A percentile compares a stretch with the other conserved stretches of the same genome.
phyloP scores from a whole-genome alignment of 2,329 filamentous ascomycete genomes.

The Stagonosporopsis tanaceti region DNA sequence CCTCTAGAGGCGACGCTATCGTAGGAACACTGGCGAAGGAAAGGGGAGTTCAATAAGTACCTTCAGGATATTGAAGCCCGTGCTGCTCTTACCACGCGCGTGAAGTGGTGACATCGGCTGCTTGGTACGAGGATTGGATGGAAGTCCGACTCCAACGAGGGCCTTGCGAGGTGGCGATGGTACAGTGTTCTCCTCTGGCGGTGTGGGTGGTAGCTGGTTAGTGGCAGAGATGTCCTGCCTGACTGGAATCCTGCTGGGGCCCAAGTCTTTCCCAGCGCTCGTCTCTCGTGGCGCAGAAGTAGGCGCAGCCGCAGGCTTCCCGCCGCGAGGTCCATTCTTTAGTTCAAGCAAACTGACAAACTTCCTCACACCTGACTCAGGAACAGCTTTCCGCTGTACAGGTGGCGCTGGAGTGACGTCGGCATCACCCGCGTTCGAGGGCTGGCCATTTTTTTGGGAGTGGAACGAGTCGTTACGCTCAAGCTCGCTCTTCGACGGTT shows the following conservation, averaged over 20 bases:
- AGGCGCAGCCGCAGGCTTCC: conserved; percentile 32
- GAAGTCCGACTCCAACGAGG: conserved; percentile 36
- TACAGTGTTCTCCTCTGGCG: conserved; percentile 30
- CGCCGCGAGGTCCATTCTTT: conserved; percentile 40
- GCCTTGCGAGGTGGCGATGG: conserved; percentile 33
- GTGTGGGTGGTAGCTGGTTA: conserved; percentile 41
- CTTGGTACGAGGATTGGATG: conserved; percentile 41
- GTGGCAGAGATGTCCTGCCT: conserved; percentile 9
- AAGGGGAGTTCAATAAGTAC: conserved; percentile 41
- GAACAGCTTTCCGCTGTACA: conserved; percentile 40
- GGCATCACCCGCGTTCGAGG: background rate
- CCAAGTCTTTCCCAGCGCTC: conserved; percentile 9
- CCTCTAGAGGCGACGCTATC: too few relatives aligned
- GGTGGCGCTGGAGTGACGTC: conserved; percentile 15
- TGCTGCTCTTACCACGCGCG: conserved; percentile 48
- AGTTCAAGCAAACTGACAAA: conserved; percentile 43
- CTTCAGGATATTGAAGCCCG: conserved; percentile 48
- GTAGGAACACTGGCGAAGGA: conserved; percentile 32
- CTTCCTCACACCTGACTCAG: conserved; percentile 28
- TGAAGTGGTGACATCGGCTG: conserved; percentile 37
- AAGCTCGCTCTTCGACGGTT: conserved; percentile 32
- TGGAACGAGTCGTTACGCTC: conserved; percentile 41
- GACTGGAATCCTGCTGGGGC: conserved; percentile 6
- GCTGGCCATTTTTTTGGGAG: conserved; percentile 28
- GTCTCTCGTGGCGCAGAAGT: conserved; percentile 30